These are phyloP conservation scores for Scytalidium sp. DNA, from an alignment of 2,329 filamentous ascomycete genomes.

Conservation along the genomic window DNA sequence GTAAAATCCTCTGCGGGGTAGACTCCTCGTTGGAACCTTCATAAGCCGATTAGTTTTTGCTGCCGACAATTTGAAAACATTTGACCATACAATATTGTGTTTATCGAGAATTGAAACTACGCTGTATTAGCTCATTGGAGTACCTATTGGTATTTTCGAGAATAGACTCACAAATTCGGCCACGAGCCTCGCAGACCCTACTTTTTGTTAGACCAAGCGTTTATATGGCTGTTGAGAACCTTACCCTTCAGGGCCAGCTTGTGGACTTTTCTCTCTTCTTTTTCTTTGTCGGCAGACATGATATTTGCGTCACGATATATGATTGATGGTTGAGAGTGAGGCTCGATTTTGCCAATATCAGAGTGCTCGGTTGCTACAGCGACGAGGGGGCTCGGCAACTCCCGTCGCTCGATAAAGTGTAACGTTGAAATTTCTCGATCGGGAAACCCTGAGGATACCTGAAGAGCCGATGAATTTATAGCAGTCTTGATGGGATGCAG, in stretches of 20 bases:
- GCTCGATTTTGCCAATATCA: not conserved
- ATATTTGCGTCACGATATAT: conserved; percentile 3
- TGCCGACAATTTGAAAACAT: not conserved
- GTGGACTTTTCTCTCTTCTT: conserved; percentile 84
- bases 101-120: conserved; percentile 95
- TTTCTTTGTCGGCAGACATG: conserved; percentile 34
- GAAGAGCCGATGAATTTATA: not conserved
- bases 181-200: conserved; percentile 77
- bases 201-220: conserved; percentile 25
- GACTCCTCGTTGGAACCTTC: conserved; percentile 78
- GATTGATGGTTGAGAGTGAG: not conserved
- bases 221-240: conserved; percentile 32
- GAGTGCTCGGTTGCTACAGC: not conserved
- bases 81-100: conserved; percentile 77
- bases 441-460: not conserved
- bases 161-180: conserved; percentile 79
- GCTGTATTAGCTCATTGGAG: conserved; percentile 10
- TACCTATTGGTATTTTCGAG: not conserved
- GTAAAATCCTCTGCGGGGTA: conserved; percentile 97
- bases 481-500: conserved; percentile 25
- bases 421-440: not conserved
- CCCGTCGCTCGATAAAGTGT: not conserved
- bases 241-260: conserved; percentile 85
- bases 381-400: not conserved
- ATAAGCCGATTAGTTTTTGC: not conserved